Base-by-base conservation (phyloP, 1,284 basidiomycete species). In the Leccinum pallidistipes region DNA sequence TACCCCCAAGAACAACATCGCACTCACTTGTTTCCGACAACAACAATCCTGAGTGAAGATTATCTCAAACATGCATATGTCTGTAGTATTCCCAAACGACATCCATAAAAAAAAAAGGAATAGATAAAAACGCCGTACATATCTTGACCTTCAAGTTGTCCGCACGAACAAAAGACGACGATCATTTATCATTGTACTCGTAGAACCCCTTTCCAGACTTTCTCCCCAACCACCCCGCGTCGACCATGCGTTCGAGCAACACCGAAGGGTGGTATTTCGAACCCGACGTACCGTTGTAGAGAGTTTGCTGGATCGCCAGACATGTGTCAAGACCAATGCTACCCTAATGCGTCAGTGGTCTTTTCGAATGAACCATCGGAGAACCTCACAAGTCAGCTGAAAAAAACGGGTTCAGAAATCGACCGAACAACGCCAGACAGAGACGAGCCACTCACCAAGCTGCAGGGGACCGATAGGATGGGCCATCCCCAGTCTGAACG, bases 221-320 rank as follows among this genome's bases (percentile, higher is more conserved):
- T 80, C 86, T 91, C n/a, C 96, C 96, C 60, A 90, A 83, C 93
- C 94, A 98, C 45, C 92, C 91, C 16, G 96, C 97, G 73, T 98
- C 94, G 9, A 98, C 96, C 96, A 98, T 98, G 38, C 94, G 83
- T 67, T 95, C 91, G 10, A 98, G 83, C 27, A 98, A 81, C 24
- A 96, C 84, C 57, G 91, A 90, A 0, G 96, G 95, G n/a, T 95
- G 86, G 76, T 98, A 98, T 77, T 98, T 98, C n/a, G 91, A 92
- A 77, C 98, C 96, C 0, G 91, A 87, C 11, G 94, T 97, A 63
- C 96, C 95, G 61, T 83, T 83, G 69, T 93, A 91, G 14, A 97
- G 83, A 0, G 94, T 95, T 72, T 93, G 86, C 70, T 96, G 94
- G 70, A 96, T 96, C 5, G 91, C 86, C 36, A 97, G 84, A 73